Percentiles rank a stretch among this genome's conserved stretches.
These are phyloP conservation scores for Cyberlindnera misumaiensis DNA, from an alignment of 805 yeast genomes.

Conservation along the genomic window DNA sequence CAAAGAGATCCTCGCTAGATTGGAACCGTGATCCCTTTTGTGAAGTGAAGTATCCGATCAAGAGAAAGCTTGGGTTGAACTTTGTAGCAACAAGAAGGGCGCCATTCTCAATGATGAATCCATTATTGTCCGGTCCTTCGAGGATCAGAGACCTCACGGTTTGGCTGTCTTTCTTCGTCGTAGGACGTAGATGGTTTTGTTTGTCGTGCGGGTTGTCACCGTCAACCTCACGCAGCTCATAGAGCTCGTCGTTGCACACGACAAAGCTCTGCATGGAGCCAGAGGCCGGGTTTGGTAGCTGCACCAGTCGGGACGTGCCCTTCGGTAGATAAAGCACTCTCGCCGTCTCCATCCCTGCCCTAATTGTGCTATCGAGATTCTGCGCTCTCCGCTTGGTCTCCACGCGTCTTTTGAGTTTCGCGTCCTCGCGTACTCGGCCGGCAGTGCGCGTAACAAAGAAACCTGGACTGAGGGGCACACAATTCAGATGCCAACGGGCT, in stretches of 20 bases:
- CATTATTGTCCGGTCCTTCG: slow-evolving; percentile 19
- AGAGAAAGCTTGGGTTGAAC: slow-evolving; percentile 34
- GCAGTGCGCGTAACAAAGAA: too few species aligned
- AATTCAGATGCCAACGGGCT: too few species aligned
- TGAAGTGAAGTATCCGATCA: slow-evolving; percentile 31
- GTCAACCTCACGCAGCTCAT: slow-evolving; percentile 34
- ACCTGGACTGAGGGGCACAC: too few species aligned
- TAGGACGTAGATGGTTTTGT: slow-evolving; percentile 22
- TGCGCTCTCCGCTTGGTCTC: too few species aligned
- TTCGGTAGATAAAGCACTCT: slow-evolving; percentile 14
- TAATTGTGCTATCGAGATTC: too few species aligned
- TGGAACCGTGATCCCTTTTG: slow-evolving; percentile 23
- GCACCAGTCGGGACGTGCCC: slow-evolving; percentile 6
- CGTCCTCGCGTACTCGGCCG: too few species aligned
- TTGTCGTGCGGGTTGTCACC: slow-evolving; percentile 31
- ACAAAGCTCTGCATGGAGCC: slow-evolving; percentile 7
- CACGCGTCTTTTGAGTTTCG: too few species aligned
- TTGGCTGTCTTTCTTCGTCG: slow-evolving; percentile 22
- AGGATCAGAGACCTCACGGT: slow-evolving; percentile 35
- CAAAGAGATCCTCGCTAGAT: slow-evolving; percentile 39
- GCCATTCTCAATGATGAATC: slow-evolving; percentile 35
- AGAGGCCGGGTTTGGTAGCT: slow-evolving; percentile 17
- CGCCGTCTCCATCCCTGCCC: slow-evolving; percentile 3
- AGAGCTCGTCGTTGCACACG: slow-evolving; percentile 21
- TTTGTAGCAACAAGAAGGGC: slow-evolving; percentile 33